Evolutionary conservation across 345 rosid genomes (phyloP), one percentile per base, ranked within the genome.

Genomic region (Cardamine chenopodiifolia): DNA sequence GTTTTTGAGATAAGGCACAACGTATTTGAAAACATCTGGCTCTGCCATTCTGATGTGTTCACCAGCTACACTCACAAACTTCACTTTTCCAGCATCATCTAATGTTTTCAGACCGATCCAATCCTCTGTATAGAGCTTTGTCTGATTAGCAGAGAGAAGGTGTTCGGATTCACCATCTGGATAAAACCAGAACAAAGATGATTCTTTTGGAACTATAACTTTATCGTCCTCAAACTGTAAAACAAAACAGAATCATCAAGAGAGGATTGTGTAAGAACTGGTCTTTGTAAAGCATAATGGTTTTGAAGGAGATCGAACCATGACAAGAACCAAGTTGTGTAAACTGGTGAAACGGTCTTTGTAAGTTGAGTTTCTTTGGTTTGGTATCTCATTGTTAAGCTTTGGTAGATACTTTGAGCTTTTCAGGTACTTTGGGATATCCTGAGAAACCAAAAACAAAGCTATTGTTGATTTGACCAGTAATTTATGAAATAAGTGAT

Each of bases 101-200:
- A 83, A 62, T 7, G 89, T 83, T 83, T 82, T 89, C 78, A 90
- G 76, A 44, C 93, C 92, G 12, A 90, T 87, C 92, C 97, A 87
- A 50, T 90, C 98, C 69, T 86, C 93, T 1, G 29, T 85, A 52
- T 89, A 90, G 7, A 86, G 83, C 42, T 35, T 53, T 49, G 93
- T 90, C 90, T 87, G 54, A 68, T 88, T 71, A 52, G 83, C 85
- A 42, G 83, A 67, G 71, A 82, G 28, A 73, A 92, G 72, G 8
- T 89, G 89, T 50, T 79, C 23, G 79, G 83, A 83, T 15, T 79
- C 87, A 8, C 99, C 99, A 56, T 95, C 87, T 1, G 90, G 91
- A 49, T 89, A 95, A 77, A 83, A 92, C 40, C 97, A 97, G 7
- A 95, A 92, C 99, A 92, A 95, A 48, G 97, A 73, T 20, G 96